phyloP scores from a whole-genome alignment of 164 flowering plant genomes.

The Aristolochia contorta region DNA sequence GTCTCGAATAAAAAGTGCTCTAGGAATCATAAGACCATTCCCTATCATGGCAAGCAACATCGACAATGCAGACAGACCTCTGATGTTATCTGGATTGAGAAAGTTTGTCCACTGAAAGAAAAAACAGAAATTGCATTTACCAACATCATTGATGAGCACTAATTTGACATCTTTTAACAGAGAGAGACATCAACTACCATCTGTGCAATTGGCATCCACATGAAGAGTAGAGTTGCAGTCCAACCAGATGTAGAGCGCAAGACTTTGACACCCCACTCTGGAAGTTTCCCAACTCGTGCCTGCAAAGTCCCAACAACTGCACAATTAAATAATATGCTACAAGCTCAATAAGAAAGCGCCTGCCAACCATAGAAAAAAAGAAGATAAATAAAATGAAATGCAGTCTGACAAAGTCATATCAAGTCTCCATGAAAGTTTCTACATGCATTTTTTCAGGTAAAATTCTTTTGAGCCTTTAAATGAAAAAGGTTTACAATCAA shows the following conservation, averaged over 20 bases:
- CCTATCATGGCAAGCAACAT: constrained; percentile 97
- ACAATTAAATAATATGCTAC: not conserved
- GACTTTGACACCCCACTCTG: constrained; percentile 45
- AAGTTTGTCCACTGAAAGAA: constrained; percentile 90
- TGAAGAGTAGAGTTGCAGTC: constrained; percentile 98
- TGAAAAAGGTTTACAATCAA: too few species aligned
- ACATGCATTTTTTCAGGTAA: too few species aligned
- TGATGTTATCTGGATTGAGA: constrained; percentile 88
- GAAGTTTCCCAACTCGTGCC: too few species aligned
- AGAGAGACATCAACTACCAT: constrained; percentile 35
- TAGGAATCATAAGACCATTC: constrained; percentile 90
- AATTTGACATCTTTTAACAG: not conserved
- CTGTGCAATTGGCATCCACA: constrained; percentile 99
- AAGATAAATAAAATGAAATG: too few species aligned
- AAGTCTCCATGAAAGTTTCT: too few species aligned
- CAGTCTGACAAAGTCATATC: too few species aligned
- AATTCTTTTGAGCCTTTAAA: too few species aligned
- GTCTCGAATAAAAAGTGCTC: constrained; percentile 85
- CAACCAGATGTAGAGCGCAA: constrained; percentile 81
- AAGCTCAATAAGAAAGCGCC: not conserved
- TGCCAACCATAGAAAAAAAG: too few species aligned
- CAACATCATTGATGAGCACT: not conserved
- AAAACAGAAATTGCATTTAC: constrained; percentile 15
- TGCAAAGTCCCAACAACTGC: constrained; percentile 19
- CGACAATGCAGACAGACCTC: constrained; percentile 78